Base-by-base conservation (phyloP, 2,329 filamentous ascomycete genomes). In the Cladosporium sp. region DNA sequence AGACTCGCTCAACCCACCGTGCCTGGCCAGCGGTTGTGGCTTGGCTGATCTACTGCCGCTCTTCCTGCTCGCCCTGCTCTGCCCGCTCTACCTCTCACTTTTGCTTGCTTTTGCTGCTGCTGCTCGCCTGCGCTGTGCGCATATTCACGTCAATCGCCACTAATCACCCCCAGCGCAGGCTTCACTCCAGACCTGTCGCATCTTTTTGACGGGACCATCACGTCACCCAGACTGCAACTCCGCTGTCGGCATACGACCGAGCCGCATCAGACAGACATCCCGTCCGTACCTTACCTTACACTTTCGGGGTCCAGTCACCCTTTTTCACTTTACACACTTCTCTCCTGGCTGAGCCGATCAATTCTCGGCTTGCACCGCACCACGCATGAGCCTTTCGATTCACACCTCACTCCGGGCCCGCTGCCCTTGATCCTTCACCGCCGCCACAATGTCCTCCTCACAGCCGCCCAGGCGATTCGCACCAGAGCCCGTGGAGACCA, bases 401-500 rank as follows among this genome's bases (percentile, higher is more conserved):
- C 35, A 38, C 11, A n/a, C 35, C n/a, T 38, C 35, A 18, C 35
- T 14, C n/a, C 35, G 35, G 35, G 35, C 35, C 13, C 14, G 2
- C 18, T 22, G 40, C 16, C 40, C 19, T 42, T 42, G 40, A 42
- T 42, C 40, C 16, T 42, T 22, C 32, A 37, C 10, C 10, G 34
- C 38, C 3, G 41, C 22, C 38, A 33, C 14, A 32, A 42, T 33
- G 35, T 4, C 46, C 19, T 40, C 41, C 16, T 37, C 57, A 9
- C 53, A 53, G 22, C 35, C 54, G 22, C 46, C 46, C 9, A 68
- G 70, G 52, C 81, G 82, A 61, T 88, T 88, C 70, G 76, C 74
- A 40, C 84, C 85, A 31, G 78, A 86, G 51, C 85, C 85, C 14
- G 81, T 90, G 58, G 87, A 90, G 68, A 89, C 86, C 9, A 85